A percentile compares a stretch with the other conserved stretches of the same genome.
Evolutionary conservation across 371 early-diverging fungal genomes (phyloP).

Genomic region (Haplosporangium sp.): DNA sequence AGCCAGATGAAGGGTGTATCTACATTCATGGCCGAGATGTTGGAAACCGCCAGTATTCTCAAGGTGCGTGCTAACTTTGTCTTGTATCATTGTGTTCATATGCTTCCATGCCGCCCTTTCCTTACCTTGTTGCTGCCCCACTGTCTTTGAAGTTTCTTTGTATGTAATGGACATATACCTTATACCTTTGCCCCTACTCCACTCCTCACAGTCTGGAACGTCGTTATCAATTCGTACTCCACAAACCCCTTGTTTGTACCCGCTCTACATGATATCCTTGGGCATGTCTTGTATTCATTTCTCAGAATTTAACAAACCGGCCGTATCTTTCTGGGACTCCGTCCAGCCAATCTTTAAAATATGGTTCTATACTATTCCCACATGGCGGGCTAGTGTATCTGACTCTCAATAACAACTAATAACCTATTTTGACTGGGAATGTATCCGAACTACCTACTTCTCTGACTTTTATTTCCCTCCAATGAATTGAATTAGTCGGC

Average conservation of each 20-base stretch:
- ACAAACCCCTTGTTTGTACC: not conserved
- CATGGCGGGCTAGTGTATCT: conserved; percentile 14
- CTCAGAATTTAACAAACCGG: too few species aligned
- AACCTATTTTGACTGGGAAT: not conserved
- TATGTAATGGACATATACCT: not conserved
- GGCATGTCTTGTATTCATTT: too few species aligned
- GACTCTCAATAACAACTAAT: conserved; percentile 10
- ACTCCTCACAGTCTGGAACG: too few species aligned
- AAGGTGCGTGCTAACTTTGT: conserved; percentile 60
- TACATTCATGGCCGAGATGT: conserved; percentile 99
- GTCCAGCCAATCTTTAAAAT: too few species aligned
- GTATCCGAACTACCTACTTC: not conserved
- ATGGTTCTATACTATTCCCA: conserved; percentile 15
- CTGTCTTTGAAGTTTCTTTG: not conserved
- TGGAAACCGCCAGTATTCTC: conserved; percentile 96
- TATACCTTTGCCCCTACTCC: too few species aligned
- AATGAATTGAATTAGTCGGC: conserved; percentile 68
- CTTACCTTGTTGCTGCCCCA: too few species aligned
- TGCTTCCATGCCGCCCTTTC: not conserved
- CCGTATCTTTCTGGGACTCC: too few species aligned
- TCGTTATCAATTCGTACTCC: too few species aligned
- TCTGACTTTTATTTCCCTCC: conserved; percentile 2
- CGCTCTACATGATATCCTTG: too few species aligned
- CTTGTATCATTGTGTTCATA: not conserved
- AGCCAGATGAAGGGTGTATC: conserved; percentile 93